These are phyloP conservation scores for Penicillium ochrochloron DNA, from an alignment of 495 filamentous ascomycete genomes.

Conservation along the genomic window DNA sequence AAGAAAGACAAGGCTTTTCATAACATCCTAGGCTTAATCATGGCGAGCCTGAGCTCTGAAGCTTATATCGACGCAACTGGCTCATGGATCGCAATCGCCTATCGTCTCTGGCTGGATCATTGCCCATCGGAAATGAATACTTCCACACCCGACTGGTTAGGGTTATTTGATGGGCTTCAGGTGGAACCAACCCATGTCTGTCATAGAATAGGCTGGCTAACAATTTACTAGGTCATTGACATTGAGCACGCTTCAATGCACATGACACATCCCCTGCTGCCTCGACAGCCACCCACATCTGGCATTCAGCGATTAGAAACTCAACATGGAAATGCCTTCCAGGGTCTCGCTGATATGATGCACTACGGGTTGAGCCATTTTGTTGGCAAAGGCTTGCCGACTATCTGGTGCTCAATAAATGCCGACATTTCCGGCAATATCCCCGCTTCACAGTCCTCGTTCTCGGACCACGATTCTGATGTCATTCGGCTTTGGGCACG, in stretches of 20 bases:
- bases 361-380: conserved; percentile 47
- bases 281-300: conserved; percentile 37
- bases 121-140: conserved; percentile 30
- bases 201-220: conserved; percentile 1
- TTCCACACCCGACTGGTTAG: conserved; percentile 37
- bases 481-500: conserved; percentile 45
- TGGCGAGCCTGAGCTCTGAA: conserved; percentile 47
- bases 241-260: conserved; percentile 51
- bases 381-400: conserved; percentile 43
- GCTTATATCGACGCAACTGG: conserved; percentile 43
- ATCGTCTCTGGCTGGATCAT: conserved; percentile 42
- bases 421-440: conserved; percentile 20
- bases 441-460: conserved; percentile 24
- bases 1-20: conserved; percentile 32
- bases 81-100: conserved; percentile 47
- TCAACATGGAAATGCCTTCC: conserved; percentile 38
- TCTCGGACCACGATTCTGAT: conserved; percentile 40
- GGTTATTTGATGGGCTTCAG: conserved; percentile 45
- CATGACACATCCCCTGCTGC: conserved; percentile 45
- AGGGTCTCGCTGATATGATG: conserved; percentile 48
- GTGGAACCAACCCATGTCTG: conserved; percentile 19
- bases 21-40: conserved; percentile 47
- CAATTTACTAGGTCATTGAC: conserved; percentile 39
- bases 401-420: conserved; percentile 47
- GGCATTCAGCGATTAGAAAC: conserved; percentile 32